Base-by-base conservation (phyloP, 2,329 filamentous ascomycete species). In the Chrysosporium keratinophilum region DNA sequence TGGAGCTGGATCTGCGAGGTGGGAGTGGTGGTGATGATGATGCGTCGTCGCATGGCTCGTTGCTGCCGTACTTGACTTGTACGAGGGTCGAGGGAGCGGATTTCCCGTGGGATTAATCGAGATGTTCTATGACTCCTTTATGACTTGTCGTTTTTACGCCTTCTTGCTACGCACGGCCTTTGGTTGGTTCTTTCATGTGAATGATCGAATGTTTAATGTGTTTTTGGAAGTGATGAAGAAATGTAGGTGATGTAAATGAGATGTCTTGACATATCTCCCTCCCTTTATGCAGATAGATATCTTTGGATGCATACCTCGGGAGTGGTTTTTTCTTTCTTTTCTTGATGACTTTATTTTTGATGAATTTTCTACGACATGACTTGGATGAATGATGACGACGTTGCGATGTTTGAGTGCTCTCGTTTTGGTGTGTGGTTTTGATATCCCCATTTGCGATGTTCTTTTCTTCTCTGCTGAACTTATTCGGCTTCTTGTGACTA, bases 1-100 rank as follows among this genome's bases (percentile, higher is more conserved):
- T 96, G 11, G 87, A 95, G 69, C 77, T 95, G 46, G 88, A 95
- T 66, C 68, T 88, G 52, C 75, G 78, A 49, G 62, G 62, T 28
- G 62, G 78, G 48, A 63, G 62, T 28, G 62, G 58, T 37, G 55
- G 66, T 19, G 48, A 60, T 3, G 58, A 56, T 31, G 54, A 57
- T 5, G 54, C 56, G 10, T 52, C 55, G n/a, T 68, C 68, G 3
- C 74, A 75, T 39, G 46, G 53, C 14, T 33, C 52, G 23, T 12
- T 56, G 4, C 61, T 84, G 55, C 77, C 77, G 1, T 85, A 85
- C 71, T 64, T 86, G 65, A 83, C 81, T 10, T 85, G 83, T 67
- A 82, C 79, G 54, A 76, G 74, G 58, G 73, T 85, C 34, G 81
- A 80, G 52, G 78, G 79, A 56, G 72, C 72, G 42, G 83, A 86